Base-by-base conservation (phyloP, 176 grass and related monocot species). In the Pontederia crassipes region DNA sequence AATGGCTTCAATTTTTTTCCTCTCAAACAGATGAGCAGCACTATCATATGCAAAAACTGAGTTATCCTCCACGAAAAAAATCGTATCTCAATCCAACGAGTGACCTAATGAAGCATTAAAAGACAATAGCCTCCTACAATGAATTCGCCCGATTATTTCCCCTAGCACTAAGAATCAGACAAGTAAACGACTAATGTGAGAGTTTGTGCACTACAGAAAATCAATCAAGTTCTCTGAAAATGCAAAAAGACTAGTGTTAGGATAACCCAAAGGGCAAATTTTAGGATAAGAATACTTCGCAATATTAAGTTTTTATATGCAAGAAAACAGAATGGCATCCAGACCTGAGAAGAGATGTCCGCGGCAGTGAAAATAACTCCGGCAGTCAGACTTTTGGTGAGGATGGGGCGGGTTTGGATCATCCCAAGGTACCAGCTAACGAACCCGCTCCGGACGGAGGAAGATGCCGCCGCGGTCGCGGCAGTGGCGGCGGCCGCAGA, bases 351-450 rank as follows among this genome's bases (percentile, higher is more conserved):
- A 20, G 93, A 67, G 73, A 88, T 45, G 70, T 98, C 93, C 2
- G 84, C 84, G 46, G 58, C 87, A 52, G 76, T 89, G 73, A 92
- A 98, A 70, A 98, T 92, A 72, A 65, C 11, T 9, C 79, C 81
- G 12, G 84, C 87, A 15, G 87, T 98, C 53, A 92, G 74, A 84
- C 87, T 88, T 79, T 98, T 98, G 47, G 93, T 98, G 28, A 98
- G 82, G 65, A 92, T 73, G 0, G 87, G 88, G 62, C 79, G 85
- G 32, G 84, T 62, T 56, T 92, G 84, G 28, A 98, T 77, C 74
- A 82, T 78, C 12, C 81, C 74, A 20, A 92, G 81, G 62, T 92
- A 98, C 84, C 81, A 98, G 60, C 68, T 61, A 12, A 98, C 77
- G 29, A 82, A 55, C 58, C 86, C 20, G 26, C 12, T 12, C 48